Evolutionary conservation across 2,329 filamentous ascomycete genomes (phyloP).

Genomic region (Whalleya microplaca): DNA sequence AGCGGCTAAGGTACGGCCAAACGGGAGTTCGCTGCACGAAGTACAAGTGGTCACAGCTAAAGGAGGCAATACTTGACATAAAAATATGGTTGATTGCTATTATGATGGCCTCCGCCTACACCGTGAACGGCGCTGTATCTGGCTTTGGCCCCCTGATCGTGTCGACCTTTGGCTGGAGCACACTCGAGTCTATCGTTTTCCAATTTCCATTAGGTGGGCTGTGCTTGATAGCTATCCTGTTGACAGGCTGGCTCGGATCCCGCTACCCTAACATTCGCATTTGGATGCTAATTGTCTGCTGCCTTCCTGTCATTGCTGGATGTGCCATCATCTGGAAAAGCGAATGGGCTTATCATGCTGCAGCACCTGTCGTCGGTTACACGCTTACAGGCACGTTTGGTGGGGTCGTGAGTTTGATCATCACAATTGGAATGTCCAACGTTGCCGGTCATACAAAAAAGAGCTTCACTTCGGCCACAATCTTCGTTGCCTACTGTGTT

Average conservation of each 20-base stretch:
- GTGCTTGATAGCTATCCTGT: constrained; percentile 68
- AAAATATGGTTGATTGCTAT: constrained; percentile 67
- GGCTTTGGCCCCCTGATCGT: constrained; percentile 75
- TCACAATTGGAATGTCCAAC: constrained; percentile 63
- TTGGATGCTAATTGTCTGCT: constrained; percentile 66
- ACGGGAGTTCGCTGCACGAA: constrained; percentile 64
- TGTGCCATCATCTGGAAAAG: constrained; percentile 76
- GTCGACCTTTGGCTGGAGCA: constrained; percentile 68
- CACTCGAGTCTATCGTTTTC: constrained; percentile 68
- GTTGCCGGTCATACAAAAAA: constrained; percentile 80
- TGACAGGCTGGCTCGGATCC: constrained; percentile 67
- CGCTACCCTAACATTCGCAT: constrained; percentile 66
- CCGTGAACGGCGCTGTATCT: constrained; percentile 71
- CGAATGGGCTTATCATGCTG: constrained; percentile 65
- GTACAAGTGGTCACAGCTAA: constrained; percentile 63
- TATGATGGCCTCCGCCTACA: constrained; percentile 74
- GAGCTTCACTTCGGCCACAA: constrained; percentile 73
- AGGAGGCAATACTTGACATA: constrained; percentile 60
- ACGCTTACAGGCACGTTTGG: constrained; percentile 75
- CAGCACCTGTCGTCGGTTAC: constrained; percentile 71
- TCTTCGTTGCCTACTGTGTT: constrained; percentile 77
- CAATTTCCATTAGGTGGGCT: constrained; percentile 75
- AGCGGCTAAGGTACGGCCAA: constrained; percentile 64
- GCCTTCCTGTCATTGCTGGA: constrained; percentile 74
- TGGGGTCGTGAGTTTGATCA: constrained; percentile 64